These are phyloP conservation scores for Barnettozyma pratensis DNA, from an alignment of 805 yeast species.

Conservation along the genomic window DNA sequence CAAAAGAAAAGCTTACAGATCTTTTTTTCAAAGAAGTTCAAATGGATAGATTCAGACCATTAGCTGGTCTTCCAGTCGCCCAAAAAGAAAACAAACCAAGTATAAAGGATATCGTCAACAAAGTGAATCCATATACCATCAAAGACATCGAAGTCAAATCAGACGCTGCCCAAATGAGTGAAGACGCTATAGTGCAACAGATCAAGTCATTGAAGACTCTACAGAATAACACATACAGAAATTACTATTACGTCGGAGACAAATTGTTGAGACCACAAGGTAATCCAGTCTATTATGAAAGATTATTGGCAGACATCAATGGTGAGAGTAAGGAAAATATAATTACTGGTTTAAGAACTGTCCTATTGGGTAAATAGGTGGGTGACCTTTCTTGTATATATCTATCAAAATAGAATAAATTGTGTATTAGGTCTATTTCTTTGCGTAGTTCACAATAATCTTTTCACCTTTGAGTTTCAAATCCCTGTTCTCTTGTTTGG, in stretches of 20 bases:
- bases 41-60: slow-evolving; percentile 46
- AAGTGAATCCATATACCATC: slow-evolving; percentile 40
- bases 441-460: slow-evolving; percentile 25
- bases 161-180: slow-evolving; percentile 40
- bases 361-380: slow-evolving; percentile 64
- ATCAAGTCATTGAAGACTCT: slow-evolving; percentile 52
- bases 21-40: slow-evolving; percentile 67
- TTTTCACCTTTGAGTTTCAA: slow-evolving; percentile 15
- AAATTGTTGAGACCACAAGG: slow-evolving; percentile 78
- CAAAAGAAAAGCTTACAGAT: slow-evolving; percentile 64
- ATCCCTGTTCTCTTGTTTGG: slow-evolving; percentile 26
- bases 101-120: slow-evolving; percentile 36
- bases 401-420: not conserved
- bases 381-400: not conserved
- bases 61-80: slow-evolving; percentile 43
- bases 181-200: slow-evolving; percentile 46
- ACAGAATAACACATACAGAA: slow-evolving; percentile 54
- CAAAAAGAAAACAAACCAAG: slow-evolving; percentile 31
- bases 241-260: slow-evolving; percentile 59
- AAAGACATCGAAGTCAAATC: slow-evolving; percentile 38
- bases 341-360: slow-evolving; percentile 64
- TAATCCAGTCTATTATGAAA: slow-evolving; percentile 70
- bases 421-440: slow-evolving; percentile 13
- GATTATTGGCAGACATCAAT: slow-evolving; percentile 63
- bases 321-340: slow-evolving; percentile 68